Conservation (phyloP, 495 filamentous ascomycete species). For the Aspergillus egyptiacus region DNA sequence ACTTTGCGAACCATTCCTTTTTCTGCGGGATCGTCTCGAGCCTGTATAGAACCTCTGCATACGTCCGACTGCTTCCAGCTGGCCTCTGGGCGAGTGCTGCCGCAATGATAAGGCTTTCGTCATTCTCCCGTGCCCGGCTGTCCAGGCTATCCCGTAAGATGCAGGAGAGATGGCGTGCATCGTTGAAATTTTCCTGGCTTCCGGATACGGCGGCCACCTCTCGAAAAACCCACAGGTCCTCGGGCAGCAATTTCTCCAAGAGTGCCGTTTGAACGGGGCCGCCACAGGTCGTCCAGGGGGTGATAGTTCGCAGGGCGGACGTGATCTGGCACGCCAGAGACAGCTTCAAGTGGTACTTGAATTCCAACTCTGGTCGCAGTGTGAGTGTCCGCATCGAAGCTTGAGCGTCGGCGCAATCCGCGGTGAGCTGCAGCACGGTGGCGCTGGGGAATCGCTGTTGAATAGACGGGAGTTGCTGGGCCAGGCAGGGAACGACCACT, state of each 20-base stretch:
- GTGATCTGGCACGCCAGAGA: slow-evolving; percentile 21
- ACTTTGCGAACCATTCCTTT: slow-evolving; percentile 1
- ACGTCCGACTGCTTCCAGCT: no score
- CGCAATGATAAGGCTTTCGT: slow-evolving; percentile 17
- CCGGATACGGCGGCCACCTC: slow-evolving; percentile 19
- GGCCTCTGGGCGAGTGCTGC: slow-evolving; percentile 1
- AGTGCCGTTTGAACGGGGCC: slow-evolving; percentile 12
- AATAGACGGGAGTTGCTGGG: slow-evolving; percentile 16
- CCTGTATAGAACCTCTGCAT: no score
- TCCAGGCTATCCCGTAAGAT: slow-evolving; percentile 20
- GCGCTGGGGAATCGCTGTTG: slow-evolving; percentile 14
- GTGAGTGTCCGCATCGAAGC: slow-evolving; percentile 20
- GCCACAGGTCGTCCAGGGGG: slow-evolving; percentile 15
- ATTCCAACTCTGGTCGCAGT: slow-evolving; percentile 14
- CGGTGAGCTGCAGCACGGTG: no score
- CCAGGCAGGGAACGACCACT: slow-evolving; percentile 18
- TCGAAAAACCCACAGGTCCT: slow-evolving; percentile 19
- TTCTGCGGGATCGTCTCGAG: no score
- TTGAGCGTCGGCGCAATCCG: no score
- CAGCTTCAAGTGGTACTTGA: slow-evolving; percentile 20
- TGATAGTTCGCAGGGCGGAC: slow-evolving; percentile 21
- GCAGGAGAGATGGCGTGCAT: slow-evolving; percentile 20
- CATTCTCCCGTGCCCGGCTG: slow-evolving; percentile 5
- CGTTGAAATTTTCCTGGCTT: slow-evolving; percentile 14
- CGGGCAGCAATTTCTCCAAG: slow-evolving; percentile 14